Conservation (phyloP, 495 filamentous ascomycete genomes). For the Neurospora sp. region DNA sequence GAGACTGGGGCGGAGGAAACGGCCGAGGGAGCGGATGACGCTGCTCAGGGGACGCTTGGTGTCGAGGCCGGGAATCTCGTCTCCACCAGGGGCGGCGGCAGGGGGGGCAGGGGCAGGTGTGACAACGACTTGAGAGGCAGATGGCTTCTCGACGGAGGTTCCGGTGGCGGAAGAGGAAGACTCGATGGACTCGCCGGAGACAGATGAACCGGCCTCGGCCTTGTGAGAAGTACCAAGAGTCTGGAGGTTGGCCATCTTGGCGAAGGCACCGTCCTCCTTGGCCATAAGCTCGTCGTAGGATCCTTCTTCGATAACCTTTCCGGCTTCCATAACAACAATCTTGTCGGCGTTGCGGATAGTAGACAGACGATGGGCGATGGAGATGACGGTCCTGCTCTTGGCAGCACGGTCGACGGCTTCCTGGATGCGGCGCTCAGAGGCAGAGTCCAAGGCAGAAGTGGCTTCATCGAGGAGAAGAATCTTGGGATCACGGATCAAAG, state of each 20-base stretch:
- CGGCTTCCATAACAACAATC: conserved; percentile 82
- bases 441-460: conserved; percentile 81
- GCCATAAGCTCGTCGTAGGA: conserved; percentile 56
- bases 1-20: conserved; percentile 2
- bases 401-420: conserved; percentile 75
- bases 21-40: not conserved
- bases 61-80: conserved; percentile 30
- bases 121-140: not conserved
- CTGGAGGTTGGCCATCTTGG: conserved; percentile 40
- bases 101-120: not conserved
- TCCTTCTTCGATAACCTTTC: conserved; percentile 69
- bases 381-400: conserved; percentile 77
- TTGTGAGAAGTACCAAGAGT: conserved; percentile 19
- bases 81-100: conserved; percentile 4
- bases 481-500: conserved; percentile 81
- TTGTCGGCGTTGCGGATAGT: conserved; percentile 91
- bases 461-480: conserved; percentile 85
- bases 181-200: conserved; percentile 5
- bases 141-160: conserved; percentile 35
- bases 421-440: conserved; percentile 87
- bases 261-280: conserved; percentile 39
- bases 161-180: not conserved
- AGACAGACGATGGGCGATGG: conserved; percentile 88
- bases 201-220: not conserved
- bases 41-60: conserved; percentile 3